Evolutionary conservation across 768 basidiomycete genomes (phyloP).

Genomic region (Basidioascus undulatus): DNA sequence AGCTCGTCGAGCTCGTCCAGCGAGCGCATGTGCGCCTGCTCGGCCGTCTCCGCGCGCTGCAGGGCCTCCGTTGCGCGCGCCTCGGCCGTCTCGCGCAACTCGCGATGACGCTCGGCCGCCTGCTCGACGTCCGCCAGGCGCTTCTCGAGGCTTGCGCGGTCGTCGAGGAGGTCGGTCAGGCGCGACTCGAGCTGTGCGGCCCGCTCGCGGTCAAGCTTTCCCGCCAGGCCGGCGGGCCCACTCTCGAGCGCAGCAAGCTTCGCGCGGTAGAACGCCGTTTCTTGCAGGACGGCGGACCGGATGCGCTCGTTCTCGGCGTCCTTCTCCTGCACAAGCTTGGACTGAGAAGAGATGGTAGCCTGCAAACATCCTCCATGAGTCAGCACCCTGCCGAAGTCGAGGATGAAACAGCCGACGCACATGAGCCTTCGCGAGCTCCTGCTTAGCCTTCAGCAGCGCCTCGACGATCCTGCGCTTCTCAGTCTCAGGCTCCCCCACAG

Average conservation of each 20-base stretch:
- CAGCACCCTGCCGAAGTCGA: not conserved
- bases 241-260: slow-evolving; percentile 73
- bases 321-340: too few species aligned
- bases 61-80: slow-evolving; percentile 47
- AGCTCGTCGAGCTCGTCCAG: slow-evolving; percentile 43
- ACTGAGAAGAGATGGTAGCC: slow-evolving; percentile 30
- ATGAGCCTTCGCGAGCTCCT: slow-evolving; percentile 66
- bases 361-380: slow-evolving; percentile 14
- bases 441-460: slow-evolving; percentile 58
- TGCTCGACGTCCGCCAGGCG: slow-evolving; percentile 23
- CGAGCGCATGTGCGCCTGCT: slow-evolving; percentile 37
- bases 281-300: slow-evolving; percentile 57
- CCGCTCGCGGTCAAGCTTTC: slow-evolving; percentile 55
- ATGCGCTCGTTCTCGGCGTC: slow-evolving; percentile 54
- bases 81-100: slow-evolving; percentile 49
- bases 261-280: slow-evolving; percentile 85
- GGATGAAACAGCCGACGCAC: slow-evolving; percentile 22
- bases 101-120: slow-evolving; percentile 45
- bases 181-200: slow-evolving; percentile 47
- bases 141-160: slow-evolving; percentile 35
- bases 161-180: slow-evolving; percentile 33
- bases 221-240: slow-evolving; percentile 35
- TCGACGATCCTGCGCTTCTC: slow-evolving; percentile 28
- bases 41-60: slow-evolving; percentile 48
- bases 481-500: slow-evolving; percentile 15